Base-by-base conservation (phyloP, 441 rosid species). In the Syzygium malaccense region DNA sequence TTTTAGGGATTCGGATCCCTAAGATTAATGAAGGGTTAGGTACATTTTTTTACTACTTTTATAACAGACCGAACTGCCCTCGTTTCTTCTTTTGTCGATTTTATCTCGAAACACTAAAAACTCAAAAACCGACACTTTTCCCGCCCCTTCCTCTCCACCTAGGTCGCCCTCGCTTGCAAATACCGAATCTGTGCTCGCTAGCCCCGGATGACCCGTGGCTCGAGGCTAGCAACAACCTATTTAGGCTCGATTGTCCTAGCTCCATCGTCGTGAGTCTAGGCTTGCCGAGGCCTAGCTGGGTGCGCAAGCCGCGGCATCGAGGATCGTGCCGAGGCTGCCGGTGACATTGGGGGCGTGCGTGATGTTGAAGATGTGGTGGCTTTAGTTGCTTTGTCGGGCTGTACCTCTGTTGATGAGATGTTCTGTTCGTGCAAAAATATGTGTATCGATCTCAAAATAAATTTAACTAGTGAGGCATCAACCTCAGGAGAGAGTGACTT, bases 41-140 rank as follows among this genome's bases (percentile, higher is more conserved):
- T 64, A n/a, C 10, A 1, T 30, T n/a, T n/a, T n/a, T 14, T 15
- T 0, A 15, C 5, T 14, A 3, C 15, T 30, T 64, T 14, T n/a
- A 64, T n/a, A 30, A n/a, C 6, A 30, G 0, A 62, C 3, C 2
- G 19, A 11, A 5, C 3, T 13, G 14, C 8, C 28, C 4, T 71
- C 37, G 7, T 18, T 19, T 71, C 2, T 0, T 37, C 8, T 41
- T 19, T 33, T 71, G 37, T 71, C 8, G 2, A 19, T 37, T 33
- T 37, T 6, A 71, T 71, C 49, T 23, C 4, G 4, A 37, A 37
- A 11, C n/a, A 71, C 80, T 17, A 3, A 71, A 71, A 71, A 71
- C 28, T 37, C 17, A 20, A 71, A 71, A 3, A 14, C 26, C 80
- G 4, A 71, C 49, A 71, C 15, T 71, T 20, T 71, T 41, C 23